These are phyloP conservation scores for Russula ochroleuca DNA, from an alignment of 768 basidiomycete genomes.

Conservation along the genomic window DNA sequence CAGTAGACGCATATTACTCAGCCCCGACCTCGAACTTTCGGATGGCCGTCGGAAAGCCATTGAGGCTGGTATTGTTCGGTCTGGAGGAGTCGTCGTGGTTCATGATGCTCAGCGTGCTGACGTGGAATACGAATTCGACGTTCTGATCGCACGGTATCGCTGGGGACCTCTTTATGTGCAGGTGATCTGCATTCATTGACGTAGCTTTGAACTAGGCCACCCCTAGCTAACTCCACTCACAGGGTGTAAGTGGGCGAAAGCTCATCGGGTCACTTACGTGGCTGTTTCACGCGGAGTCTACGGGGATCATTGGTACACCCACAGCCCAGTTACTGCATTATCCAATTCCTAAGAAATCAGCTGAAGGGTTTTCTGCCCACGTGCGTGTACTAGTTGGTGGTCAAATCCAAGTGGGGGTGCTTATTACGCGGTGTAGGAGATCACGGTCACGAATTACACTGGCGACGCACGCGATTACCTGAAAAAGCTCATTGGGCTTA, in stretches of 20 bases:
- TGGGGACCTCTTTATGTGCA: slow-evolving; percentile 65
- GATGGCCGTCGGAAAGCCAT: slow-evolving; percentile 49
- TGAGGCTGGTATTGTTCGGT: slow-evolving; percentile 52
- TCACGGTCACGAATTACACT: slow-evolving; percentile 86
- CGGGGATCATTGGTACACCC: slow-evolving; percentile 56
- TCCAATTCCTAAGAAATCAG: slow-evolving; percentile 60
- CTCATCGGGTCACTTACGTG: slow-evolving; percentile 77
- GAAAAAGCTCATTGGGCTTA: slow-evolving; percentile 68
- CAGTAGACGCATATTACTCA: slow-evolving; percentile 57
- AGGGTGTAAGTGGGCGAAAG: slow-evolving; percentile 59
- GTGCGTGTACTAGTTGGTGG: slow-evolving; percentile 42
- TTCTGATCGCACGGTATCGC: slow-evolving; percentile 67
- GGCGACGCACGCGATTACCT: slow-evolving; percentile 85
- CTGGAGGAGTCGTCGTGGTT: slow-evolving; percentile 51
- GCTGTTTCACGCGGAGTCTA: slow-evolving; percentile 74
- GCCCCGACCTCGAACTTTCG: slow-evolving; percentile 52
- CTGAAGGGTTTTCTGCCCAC: slow-evolving; percentile 56
- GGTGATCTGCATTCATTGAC: slow-evolving; percentile 37
- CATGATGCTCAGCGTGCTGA: slow-evolving; percentile 39
- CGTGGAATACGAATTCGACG: slow-evolving; percentile 52
- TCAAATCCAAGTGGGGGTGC: neutral
- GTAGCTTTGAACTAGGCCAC: neutral
- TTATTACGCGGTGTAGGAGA: slow-evolving; percentile 43
- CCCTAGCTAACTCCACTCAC: slow-evolving; percentile 11
- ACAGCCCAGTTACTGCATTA: slow-evolving; percentile 80